Evolutionary conservation across 805 yeast species (phyloP).

Genomic region (Isabelozyma rhagii): DNA sequence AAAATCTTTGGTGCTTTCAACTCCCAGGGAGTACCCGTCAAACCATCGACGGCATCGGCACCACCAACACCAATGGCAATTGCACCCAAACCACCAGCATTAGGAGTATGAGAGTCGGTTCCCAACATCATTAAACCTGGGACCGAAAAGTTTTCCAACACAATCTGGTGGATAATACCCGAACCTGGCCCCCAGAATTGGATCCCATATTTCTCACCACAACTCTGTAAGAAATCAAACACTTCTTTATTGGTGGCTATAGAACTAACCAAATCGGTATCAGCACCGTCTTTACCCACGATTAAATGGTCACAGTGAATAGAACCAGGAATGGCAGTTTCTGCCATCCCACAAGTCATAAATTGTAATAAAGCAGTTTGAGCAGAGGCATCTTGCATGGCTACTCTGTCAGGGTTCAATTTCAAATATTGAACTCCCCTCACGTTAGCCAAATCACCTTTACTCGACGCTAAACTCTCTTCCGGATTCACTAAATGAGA

Average conservation of each 20-base stretch:
- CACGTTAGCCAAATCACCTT: slow-evolving; percentile 48
- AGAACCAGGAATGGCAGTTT: slow-evolving; percentile 89
- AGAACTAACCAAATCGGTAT: slow-evolving; percentile 75
- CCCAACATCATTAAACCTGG: slow-evolving; percentile 98
- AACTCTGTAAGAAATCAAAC: slow-evolving; percentile 87
- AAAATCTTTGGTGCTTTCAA: slow-evolving; percentile 93
- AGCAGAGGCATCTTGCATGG: slow-evolving; percentile 99
- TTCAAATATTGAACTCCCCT: slow-evolving; percentile 91
- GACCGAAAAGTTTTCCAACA: slow-evolving; percentile 91
- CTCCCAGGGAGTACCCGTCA: slow-evolving; percentile 98
- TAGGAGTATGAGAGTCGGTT: slow-evolving; percentile 98
- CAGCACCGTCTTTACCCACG: slow-evolving; percentile 94
- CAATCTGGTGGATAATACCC: slow-evolving; percentile 97
- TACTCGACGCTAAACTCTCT: slow-evolving; percentile 57
- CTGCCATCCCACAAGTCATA: slow-evolving; percentile 91
- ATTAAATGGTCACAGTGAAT: slow-evolving; percentile 98
- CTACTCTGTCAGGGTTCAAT: slow-evolving; percentile 95
- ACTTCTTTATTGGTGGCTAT: slow-evolving; percentile 89
- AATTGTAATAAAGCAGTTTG: slow-evolving; percentile 98
- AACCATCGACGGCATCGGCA: slow-evolving; percentile 98
- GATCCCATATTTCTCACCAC: slow-evolving; percentile 93
- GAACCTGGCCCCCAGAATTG: slow-evolving; percentile 99
- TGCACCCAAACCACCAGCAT: slow-evolving; percentile 98
- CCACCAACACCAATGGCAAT: slow-evolving; percentile 99
- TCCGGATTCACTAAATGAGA: slow-evolving; percentile 90